Percentiles rank a stretch among this genome's conserved stretches.
These are phyloP conservation scores for Clonostachys sp. DNA, from an alignment of 2,329 filamentous ascomycete species.

Conservation along the genomic window DNA sequence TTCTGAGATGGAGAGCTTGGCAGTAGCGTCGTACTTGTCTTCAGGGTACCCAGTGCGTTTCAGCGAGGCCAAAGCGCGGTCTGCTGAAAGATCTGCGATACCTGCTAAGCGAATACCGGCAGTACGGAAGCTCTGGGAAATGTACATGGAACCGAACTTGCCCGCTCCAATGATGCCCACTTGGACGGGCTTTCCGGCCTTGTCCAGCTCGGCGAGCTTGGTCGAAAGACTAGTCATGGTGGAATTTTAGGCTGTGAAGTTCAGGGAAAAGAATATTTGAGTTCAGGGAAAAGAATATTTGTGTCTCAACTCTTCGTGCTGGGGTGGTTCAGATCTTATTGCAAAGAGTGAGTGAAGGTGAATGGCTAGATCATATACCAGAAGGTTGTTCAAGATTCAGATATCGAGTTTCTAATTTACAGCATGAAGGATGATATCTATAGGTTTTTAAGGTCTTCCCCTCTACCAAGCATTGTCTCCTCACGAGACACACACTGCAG, in stretches of 20 bases:
- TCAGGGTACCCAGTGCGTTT: conserved; percentile 31
- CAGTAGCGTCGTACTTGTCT: conserved; percentile 27
- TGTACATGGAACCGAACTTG: conserved; percentile 42
- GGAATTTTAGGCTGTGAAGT: neutral
- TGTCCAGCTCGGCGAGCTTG: conserved; percentile 31
- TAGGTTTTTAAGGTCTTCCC: too few species aligned
- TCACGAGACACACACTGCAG: too few species aligned
- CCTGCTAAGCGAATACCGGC: conserved; percentile 33
- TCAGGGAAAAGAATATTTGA: too few species aligned
- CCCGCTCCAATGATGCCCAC: conserved; percentile 39
- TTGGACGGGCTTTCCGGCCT: conserved; percentile 28
- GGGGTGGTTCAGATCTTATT: too few species aligned
- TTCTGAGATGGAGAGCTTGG: conserved; percentile 24
- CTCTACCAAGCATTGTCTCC: too few species aligned
- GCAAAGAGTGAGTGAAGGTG: too few species aligned
- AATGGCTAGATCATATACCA: too few species aligned
- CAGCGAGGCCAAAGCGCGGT: conserved; percentile 31
- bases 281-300: too few species aligned
- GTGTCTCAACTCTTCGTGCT: too few species aligned
- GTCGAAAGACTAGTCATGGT: conserved; percentile 31
- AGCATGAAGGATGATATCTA: too few species aligned
- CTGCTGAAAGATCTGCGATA: conserved; percentile 34
- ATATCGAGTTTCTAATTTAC: too few species aligned
- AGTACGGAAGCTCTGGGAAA: conserved; percentile 36
- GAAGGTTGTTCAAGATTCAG: too few species aligned